Evolutionary conservation across 1,284 basidiomycete species (phyloP).

Genomic region (Tranzscheliella williamsii): DNA sequence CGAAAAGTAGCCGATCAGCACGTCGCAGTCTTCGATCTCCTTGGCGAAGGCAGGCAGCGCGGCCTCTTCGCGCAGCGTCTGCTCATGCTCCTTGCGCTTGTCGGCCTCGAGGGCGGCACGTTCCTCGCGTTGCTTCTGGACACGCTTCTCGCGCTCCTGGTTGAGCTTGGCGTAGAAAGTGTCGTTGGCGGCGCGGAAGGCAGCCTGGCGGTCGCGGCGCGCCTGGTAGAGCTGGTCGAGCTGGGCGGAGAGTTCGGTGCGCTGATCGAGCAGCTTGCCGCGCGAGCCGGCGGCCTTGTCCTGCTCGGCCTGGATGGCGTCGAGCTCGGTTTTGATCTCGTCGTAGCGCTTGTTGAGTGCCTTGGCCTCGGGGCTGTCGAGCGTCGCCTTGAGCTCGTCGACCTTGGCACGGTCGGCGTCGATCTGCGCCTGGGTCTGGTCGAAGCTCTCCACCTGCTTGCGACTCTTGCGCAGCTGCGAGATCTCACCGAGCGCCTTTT

Average conservation of each 20-base stretch:
- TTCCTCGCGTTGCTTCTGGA: conserved; percentile 78
- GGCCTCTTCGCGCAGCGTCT: conserved; percentile 86
- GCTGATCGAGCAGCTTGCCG: conserved; percentile 83
- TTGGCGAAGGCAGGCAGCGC: conserved; percentile 84
- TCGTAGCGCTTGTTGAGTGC: conserved; percentile 81
- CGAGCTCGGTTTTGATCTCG: conserved; percentile 81
- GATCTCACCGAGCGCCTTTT: conserved; percentile 89
- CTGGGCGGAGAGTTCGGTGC: conserved; percentile 69
- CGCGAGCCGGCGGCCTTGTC: conserved; percentile 83
- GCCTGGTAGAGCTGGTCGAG: conserved; percentile 73
- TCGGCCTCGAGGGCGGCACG: conserved; percentile 79
- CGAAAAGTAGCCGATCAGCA: conserved; percentile 84
- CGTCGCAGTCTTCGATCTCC: conserved; percentile 95
- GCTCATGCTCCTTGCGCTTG: conserved; percentile 79
- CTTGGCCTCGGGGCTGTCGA: conserved; percentile 89
- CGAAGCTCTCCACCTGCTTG: conserved; percentile 50
- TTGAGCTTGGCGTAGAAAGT: conserved; percentile 54
- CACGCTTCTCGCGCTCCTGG: conserved; percentile 65
- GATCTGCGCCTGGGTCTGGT: conserved; percentile 72
- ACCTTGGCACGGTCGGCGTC: conserved; percentile 75
- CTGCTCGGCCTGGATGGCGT: conserved; percentile 79
- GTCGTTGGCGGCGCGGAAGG: conserved; percentile 53
- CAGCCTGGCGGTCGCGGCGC: conserved; percentile 70
- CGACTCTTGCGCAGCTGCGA: conserved; percentile 65
- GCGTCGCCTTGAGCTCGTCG: conserved; percentile 80